phyloP scores from a whole-genome alignment of 2,329 filamentous ascomycete genomes.

The Neonectria coccinea region DNA sequence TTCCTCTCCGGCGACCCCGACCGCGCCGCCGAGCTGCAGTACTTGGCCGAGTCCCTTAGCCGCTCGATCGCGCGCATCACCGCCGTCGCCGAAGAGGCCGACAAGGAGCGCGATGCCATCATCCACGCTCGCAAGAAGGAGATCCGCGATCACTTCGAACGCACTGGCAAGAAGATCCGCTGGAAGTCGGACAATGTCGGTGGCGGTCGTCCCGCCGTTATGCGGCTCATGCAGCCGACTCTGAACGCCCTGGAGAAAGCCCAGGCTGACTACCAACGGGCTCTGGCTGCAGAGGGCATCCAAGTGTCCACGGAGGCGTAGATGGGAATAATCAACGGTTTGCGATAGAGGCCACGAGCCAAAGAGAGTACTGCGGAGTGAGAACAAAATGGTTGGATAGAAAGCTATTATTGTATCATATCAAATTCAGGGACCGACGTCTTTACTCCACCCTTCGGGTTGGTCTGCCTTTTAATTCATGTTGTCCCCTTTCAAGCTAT shows the following conservation, averaged over 20 bases:
- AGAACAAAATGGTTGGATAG: neutral
- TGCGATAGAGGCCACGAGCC: neutral
- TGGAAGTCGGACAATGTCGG: slow-evolving; percentile 76
- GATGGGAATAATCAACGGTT: neutral
- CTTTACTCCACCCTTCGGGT: slow-evolving; percentile 2
- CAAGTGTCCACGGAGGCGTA: slow-evolving; percentile 58
- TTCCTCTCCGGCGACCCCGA: slow-evolving; percentile 90
- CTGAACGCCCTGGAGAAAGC: slow-evolving; percentile 78
- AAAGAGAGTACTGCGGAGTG: neutral
- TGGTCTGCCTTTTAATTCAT: neutral
- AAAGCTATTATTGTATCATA: slow-evolving; percentile 10
- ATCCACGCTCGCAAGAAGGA: slow-evolving; percentile 76
- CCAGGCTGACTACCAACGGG: slow-evolving; percentile 76
- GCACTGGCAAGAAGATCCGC: slow-evolving; percentile 78
- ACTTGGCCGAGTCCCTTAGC: slow-evolving; percentile 83
- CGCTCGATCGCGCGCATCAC: slow-evolving; percentile 83
- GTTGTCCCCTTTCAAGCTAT: slow-evolving; percentile 2
- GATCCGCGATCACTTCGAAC: slow-evolving; percentile 76
- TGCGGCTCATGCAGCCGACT: slow-evolving; percentile 80
- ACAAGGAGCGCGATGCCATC: slow-evolving; percentile 75
- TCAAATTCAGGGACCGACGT: slow-evolving; percentile 11
- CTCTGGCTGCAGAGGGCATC: slow-evolving; percentile 72
- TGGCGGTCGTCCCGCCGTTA: slow-evolving; percentile 81
- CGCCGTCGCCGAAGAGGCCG: slow-evolving; percentile 83
- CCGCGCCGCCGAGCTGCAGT: slow-evolving; percentile 82